These are phyloP conservation scores for Kwoniella pini DNA, from an alignment of 768 basidiomycete species.

Conservation along the genomic window DNA sequence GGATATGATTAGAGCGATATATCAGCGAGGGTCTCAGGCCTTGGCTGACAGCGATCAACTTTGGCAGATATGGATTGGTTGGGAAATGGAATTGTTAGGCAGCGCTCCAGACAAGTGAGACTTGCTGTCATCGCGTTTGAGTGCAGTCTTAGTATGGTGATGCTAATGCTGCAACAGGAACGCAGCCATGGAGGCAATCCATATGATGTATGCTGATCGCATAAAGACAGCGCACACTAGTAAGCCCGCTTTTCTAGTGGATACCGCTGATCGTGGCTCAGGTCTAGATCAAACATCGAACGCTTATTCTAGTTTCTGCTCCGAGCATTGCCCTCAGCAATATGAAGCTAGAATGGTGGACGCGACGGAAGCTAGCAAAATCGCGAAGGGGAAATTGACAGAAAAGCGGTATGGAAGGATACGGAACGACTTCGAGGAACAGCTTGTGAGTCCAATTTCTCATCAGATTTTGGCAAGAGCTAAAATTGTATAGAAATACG, in stretches of 20 bases:
- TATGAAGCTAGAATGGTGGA: conserved; percentile 76
- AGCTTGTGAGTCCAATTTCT: conserved; percentile 20
- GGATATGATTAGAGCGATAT: conserved; percentile 26
- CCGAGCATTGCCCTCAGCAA: conserved; percentile 68
- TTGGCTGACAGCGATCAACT: conserved; percentile 35
- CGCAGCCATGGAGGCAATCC: conserved; percentile 20
- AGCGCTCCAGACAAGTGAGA: conserved; percentile 21
- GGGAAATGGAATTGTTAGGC: conserved; percentile 33
- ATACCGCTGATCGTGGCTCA: conserved; percentile 49
- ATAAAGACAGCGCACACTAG: conserved; percentile 33
- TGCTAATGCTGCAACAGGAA: background rate
- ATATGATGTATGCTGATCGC: conserved; percentile 33
- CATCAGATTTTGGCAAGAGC: background rate
- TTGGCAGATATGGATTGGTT: conserved; percentile 42
- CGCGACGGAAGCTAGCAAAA: conserved; percentile 71
- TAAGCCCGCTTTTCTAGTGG: conserved; percentile 10
- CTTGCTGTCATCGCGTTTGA: no score
- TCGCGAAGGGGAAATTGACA: conserved; percentile 64
- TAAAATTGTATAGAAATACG: background rate
- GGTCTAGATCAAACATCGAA: conserved; percentile 79
- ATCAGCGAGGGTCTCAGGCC: conserved; percentile 14
- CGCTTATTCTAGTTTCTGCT: conserved; percentile 85
- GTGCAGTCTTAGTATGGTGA: no score
- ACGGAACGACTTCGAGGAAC: conserved; percentile 41
- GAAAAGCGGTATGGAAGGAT: conserved; percentile 64